phyloP scores from a whole-genome alignment of 1,139 yeast species.

The Blastobotrys indianensis region DNA sequence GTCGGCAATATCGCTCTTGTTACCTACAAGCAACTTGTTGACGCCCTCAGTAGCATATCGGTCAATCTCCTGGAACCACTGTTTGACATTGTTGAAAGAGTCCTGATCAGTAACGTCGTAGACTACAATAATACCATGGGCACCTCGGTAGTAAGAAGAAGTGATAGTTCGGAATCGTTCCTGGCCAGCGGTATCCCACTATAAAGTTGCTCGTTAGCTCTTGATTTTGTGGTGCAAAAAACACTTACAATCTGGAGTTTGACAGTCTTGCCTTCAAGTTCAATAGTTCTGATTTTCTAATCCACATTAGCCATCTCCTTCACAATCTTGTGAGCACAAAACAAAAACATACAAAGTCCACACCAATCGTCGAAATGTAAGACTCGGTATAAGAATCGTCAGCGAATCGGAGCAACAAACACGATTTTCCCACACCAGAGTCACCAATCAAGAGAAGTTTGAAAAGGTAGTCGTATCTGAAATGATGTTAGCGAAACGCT shows the following conservation, averaged over 20 bases:
- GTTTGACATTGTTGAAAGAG: slow-evolving; percentile 93
- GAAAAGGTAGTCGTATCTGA: slow-evolving; percentile 85
- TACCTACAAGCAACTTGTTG: slow-evolving; percentile 91
- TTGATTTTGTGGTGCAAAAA: background rate
- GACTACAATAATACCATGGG: slow-evolving; percentile 96
- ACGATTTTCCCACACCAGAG: slow-evolving; percentile 97
- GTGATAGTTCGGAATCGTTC: slow-evolving; percentile 97
- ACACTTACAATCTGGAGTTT: slow-evolving; percentile 68
- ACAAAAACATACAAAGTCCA: slow-evolving; percentile 53
- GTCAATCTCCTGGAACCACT: slow-evolving; percentile 98
- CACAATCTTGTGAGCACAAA: background rate
- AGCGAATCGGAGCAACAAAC: slow-evolving; percentile 89
- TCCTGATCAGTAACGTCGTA: slow-evolving; percentile 98
- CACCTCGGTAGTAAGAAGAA: slow-evolving; percentile 97
- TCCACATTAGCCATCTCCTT: slow-evolving; percentile 1
- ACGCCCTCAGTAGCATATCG: slow-evolving; percentile 98
- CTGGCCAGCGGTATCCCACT: slow-evolving; percentile 99
- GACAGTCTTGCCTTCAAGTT: slow-evolving; percentile 93
- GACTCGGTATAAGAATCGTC: slow-evolving; percentile 97
- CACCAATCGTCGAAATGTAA: slow-evolving; percentile 96
- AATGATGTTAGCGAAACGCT: slow-evolving; percentile 4
- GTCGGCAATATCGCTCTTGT: slow-evolving; percentile 90
- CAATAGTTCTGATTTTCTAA: slow-evolving; percentile 86
- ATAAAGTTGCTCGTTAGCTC: slow-evolving; percentile 3
- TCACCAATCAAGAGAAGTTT: slow-evolving; percentile 92